Evolutionary conservation across 2,329 filamentous ascomycete genomes (phyloP), one percentile per base, ranked within the genome.

Genomic region (Sporothrix mexicana): DNA sequence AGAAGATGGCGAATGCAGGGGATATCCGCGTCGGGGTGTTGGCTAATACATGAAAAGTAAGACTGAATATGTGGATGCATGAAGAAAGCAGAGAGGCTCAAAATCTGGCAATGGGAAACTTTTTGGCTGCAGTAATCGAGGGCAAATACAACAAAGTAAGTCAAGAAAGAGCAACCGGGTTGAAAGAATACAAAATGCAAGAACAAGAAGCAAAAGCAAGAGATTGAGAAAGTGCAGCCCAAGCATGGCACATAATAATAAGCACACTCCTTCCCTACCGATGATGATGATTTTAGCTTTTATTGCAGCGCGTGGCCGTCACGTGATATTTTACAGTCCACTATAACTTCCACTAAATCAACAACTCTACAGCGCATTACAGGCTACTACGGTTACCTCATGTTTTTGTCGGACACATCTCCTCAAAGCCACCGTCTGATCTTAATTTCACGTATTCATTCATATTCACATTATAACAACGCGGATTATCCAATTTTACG

Each of bases 401-500:
- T n/a, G n/a, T n/a, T n/a, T n/a, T n/a, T n/a, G n/a, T n/a, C 3
- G 53, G 10, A 20, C n/a, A 25, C 9, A 1, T 25, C 7, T 36
- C 20, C 12, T 23, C 2, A 23, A 10, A n/a, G 13, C 2, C 6
- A 30, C 30, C 30, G 57, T 49, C 13, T 67, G 25, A 67, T 8
- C 23, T 36, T 2, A 41, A 12, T 1, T n/a, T 36, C 17, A 41
- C 1, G 20, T 5, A 30, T 30, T 30, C 5, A 13, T 7, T 25
- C 51, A 71, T 20, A 51, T 2, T 41, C 17, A 49, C 49, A 67
- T 62, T 36, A 25, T 15, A 8, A 20, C 4, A 17, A 15, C 8
- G 23, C 10, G 3, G 15, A 23, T 20, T 61, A 61, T 59, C 71
- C 67, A 76, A 76, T 77, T 82, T 83, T 82, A 81, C 81, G 78